Evolutionary conservation across 2,329 filamentous ascomycete genomes (phyloP).

Genomic region (Xylariomycetidae sp.): DNA sequence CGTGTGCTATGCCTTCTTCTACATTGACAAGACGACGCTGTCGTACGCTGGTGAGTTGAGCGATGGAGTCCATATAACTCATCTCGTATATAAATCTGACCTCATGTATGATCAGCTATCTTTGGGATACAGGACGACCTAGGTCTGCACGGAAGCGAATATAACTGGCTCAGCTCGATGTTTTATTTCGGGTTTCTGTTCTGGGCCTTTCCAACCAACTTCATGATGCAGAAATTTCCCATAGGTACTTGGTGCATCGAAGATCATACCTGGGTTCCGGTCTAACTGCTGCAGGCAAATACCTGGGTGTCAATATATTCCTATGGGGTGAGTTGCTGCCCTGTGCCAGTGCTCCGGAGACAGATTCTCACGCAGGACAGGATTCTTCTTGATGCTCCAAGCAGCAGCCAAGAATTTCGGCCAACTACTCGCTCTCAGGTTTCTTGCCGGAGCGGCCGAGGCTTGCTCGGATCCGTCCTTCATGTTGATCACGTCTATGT

Average conservation of each 20-base stretch:
- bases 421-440: conserved; percentile 45
- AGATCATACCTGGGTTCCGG: conserved; percentile 51
- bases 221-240: conserved; percentile 46
- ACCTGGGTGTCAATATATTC: conserved; percentile 44
- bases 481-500: conserved; percentile 57
- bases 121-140: conserved; percentile 57
- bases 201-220: conserved; percentile 51
- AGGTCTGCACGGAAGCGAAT: conserved; percentile 45
- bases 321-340: conserved; percentile 27
- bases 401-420: conserved; percentile 46
- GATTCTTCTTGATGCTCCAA: conserved; percentile 46
- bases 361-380: no score
- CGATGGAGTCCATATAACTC: no score
- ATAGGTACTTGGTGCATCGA: conserved; percentile 35
- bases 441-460: conserved; percentile 50
- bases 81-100: no score
- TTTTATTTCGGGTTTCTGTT: conserved; percentile 54
- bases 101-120: no score
- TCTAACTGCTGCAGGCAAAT: conserved; percentile 34
- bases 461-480: conserved; percentile 51
- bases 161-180: conserved; percentile 48
- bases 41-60: conserved; percentile 44
- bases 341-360: no score
- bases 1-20: conserved; percentile 49
- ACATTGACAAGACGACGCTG: conserved; percentile 46